Percentiles rank a stretch among this genome's conserved stretches.
phyloP scores from a whole-genome alignment of 805 yeast species.

The Millerozyma acaciae region DNA sequence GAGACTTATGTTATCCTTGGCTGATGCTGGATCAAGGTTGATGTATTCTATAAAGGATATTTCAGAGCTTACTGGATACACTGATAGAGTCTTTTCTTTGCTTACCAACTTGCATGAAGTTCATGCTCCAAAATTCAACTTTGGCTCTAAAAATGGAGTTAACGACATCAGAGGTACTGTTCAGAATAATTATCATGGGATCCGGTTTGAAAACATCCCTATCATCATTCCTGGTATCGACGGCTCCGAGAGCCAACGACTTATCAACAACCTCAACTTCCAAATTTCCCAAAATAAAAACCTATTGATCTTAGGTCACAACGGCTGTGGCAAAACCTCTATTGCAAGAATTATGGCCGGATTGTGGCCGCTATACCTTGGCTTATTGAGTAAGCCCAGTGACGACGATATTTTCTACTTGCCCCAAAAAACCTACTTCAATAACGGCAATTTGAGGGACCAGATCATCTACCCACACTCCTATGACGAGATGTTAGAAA shows the following conservation, averaged over 20 bases:
- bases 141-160: conserved; percentile 40
- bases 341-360: conserved; percentile 82
- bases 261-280: conserved; percentile 59
- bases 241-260: conserved; percentile 58
- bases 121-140: conserved; percentile 58
- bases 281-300: conserved; percentile 60
- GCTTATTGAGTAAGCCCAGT: conserved; percentile 74
- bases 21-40: conserved; percentile 92
- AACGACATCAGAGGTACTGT: conserved; percentile 73
- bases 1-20: conserved; percentile 82
- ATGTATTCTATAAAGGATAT: conserved; percentile 94
- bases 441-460: conserved; percentile 80
- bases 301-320: conserved; percentile 76
- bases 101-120: conserved; percentile 77
- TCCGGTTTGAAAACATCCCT: conserved; percentile 78
- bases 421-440: conserved; percentile 84
- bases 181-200: conserved; percentile 65
- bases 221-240: conserved; percentile 69
- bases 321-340: conserved; percentile 88
- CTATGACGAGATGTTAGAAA: conserved; percentile 69
- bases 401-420: conserved; percentile 67
- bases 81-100: conserved; percentile 77
- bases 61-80: conserved; percentile 86
- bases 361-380: conserved; percentile 86
- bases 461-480: conserved; percentile 86